These are phyloP conservation scores for Zygoascus biomembranicola DNA, from an alignment of 805 yeast species.

Conservation along the genomic window DNA sequence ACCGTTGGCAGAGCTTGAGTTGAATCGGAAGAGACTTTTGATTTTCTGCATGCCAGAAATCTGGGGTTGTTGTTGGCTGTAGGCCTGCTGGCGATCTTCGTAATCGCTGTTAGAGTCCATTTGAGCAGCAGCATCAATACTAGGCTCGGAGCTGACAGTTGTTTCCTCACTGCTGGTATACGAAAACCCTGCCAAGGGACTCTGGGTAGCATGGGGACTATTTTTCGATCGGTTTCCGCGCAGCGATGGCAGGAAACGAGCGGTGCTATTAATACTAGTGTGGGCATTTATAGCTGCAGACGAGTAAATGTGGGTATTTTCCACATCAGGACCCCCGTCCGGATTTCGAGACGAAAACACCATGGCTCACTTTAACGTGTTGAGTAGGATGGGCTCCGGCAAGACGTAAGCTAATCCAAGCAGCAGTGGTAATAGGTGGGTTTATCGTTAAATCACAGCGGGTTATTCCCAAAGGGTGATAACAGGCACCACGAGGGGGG, in stretches of 20 bases:
- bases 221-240: background rate
- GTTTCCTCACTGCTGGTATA: background rate
- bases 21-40: slow-evolving; percentile 26
- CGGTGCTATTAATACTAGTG: background rate
- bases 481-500: too few species aligned
- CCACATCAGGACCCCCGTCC: background rate
- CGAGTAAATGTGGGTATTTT: background rate
- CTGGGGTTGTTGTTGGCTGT: background rate
- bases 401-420: too few species aligned
- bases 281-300: background rate
- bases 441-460: too few species aligned
- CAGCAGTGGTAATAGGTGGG: too few species aligned
- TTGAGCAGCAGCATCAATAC: background rate
- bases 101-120: background rate
- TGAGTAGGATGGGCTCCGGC: background rate
- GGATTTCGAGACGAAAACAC: background rate
- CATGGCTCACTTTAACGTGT: background rate
- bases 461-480: too few species aligned
- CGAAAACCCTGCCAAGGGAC: background rate
- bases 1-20: slow-evolving; percentile 8
- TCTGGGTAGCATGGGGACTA: background rate
- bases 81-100: background rate
- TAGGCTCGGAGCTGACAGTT: background rate
- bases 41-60: slow-evolving; percentile 24
- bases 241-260: background rate